These are phyloP conservation scores for Anacardium occidentale DNA, from an alignment of 345 rosid species.

Conservation along the genomic window DNA sequence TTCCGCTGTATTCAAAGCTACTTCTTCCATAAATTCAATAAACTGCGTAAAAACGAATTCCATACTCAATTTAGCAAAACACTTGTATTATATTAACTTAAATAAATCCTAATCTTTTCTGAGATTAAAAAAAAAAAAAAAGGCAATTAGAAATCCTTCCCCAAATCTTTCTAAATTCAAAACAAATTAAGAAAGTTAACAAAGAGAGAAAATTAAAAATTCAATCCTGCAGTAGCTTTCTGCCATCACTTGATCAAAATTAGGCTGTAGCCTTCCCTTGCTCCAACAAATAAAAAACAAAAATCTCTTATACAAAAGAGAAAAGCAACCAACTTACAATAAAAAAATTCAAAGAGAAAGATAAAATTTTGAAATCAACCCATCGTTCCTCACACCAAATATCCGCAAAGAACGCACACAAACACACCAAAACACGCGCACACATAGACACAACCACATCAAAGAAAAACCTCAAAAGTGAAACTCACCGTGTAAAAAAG, in stretches of 20 bases:
- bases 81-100: background rate
- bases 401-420: background rate
- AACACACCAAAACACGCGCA: background rate
- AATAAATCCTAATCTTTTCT: background rate
- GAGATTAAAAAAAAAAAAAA: background rate
- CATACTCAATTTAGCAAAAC: background rate
- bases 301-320: background rate
- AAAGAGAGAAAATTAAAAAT: background rate
- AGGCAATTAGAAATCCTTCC: background rate
- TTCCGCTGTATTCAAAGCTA: background rate
- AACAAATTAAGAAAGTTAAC: background rate
- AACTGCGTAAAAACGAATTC: background rate
- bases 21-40: background rate
- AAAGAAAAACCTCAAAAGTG: background rate
- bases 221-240: background rate
- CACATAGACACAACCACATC: background rate
- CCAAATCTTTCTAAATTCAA: background rate
- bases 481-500: conserved; percentile 67
- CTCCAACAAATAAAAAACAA: background rate
- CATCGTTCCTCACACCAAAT: background rate
- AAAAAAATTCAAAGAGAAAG: background rate
- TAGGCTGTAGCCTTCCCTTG: background rate
- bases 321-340: background rate
- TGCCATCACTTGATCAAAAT: background rate
- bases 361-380: conserved; percentile 1